Evolutionary conservation across 768 basidiomycete genomes (phyloP).

Genomic region (Glaciozyma antarctica): DNA sequence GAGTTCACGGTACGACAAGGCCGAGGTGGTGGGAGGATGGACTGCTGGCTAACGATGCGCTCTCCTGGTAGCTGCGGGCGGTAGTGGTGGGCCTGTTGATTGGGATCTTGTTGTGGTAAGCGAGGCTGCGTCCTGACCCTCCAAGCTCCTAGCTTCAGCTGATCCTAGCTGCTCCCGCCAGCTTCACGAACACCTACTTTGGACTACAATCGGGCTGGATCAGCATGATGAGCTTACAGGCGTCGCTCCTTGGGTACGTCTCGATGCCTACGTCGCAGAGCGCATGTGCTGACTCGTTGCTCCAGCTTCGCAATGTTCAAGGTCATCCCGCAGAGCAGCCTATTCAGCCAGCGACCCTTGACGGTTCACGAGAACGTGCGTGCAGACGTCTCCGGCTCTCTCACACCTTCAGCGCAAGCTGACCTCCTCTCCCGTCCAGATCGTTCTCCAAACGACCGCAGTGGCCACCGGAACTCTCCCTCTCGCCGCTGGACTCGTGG

Average conservation of each 20-base stretch:
- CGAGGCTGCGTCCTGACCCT: neutral
- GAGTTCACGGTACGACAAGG: neutral
- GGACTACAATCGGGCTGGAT: conserved; percentile 86
- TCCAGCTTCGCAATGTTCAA: conserved; percentile 58
- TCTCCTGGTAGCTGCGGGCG: conserved; percentile 43
- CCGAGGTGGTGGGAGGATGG: too few species aligned
- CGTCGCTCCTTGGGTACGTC: conserved; percentile 64
- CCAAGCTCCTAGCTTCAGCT: neutral
- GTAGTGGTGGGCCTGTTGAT: conserved; percentile 69
- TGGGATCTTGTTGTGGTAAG: conserved; percentile 59
- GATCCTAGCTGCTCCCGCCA: conserved; percentile 35
- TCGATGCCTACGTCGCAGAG: too few species aligned
- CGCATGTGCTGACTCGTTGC: too few species aligned
- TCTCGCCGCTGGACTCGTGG: conserved; percentile 58
- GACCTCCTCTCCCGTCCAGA: conserved; percentile 44
- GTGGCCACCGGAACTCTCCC: conserved; percentile 71
- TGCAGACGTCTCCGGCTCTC: neutral
- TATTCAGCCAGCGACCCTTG: conserved; percentile 16
- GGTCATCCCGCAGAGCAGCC: conserved; percentile 43
- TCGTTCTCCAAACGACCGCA: conserved; percentile 88
- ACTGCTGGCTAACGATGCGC: neutral
- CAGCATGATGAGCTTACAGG: conserved; percentile 84
- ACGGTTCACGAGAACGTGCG: conserved; percentile 29
- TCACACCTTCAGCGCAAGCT: conserved; percentile 46
- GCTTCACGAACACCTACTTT: conserved; percentile 79